These are phyloP conservation scores for Euphorbia corollata DNA, from an alignment of 441 rosid genomes.

Conservation along the genomic window DNA sequence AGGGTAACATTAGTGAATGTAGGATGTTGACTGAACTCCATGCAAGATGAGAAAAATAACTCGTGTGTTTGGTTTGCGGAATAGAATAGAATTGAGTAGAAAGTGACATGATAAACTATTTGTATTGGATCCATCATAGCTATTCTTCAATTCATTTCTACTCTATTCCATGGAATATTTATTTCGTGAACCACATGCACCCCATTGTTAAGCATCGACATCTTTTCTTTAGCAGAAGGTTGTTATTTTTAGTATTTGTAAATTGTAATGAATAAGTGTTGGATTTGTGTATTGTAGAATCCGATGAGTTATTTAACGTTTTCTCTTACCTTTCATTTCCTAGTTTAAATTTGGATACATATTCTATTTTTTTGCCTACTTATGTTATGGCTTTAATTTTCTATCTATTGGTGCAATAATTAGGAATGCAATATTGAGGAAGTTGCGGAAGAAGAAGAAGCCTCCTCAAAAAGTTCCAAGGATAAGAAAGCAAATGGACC, in stretches of 20 bases:
- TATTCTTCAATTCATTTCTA: no score
- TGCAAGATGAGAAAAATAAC: background rate
- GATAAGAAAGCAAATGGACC: conserved; percentile 86
- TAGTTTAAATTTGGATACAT: background rate
- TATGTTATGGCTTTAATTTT: conserved; percentile 15
- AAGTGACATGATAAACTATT: no score
- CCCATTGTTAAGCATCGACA: background rate
- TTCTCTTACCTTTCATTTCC: background rate
- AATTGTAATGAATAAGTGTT: background rate
- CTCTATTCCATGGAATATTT: no score
- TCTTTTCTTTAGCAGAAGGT: background rate
- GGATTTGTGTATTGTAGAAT: background rate
- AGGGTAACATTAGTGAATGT: background rate
- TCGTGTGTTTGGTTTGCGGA: background rate
- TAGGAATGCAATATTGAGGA: conserved; percentile 93
- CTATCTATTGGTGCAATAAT: conserved; percentile 25
- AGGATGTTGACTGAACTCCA: background rate
- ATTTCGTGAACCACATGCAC: no score
- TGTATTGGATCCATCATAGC: no score
- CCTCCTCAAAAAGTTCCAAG: conserved; percentile 69
- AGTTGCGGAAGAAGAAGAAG: conserved; percentile 61
- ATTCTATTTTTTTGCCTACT: background rate
- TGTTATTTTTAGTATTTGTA: background rate
- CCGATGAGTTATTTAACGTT: background rate
- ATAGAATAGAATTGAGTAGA: no score